phyloP scores from a whole-genome alignment of 1,284 basidiomycete genomes.

The Bjerkandera adusta region DNA sequence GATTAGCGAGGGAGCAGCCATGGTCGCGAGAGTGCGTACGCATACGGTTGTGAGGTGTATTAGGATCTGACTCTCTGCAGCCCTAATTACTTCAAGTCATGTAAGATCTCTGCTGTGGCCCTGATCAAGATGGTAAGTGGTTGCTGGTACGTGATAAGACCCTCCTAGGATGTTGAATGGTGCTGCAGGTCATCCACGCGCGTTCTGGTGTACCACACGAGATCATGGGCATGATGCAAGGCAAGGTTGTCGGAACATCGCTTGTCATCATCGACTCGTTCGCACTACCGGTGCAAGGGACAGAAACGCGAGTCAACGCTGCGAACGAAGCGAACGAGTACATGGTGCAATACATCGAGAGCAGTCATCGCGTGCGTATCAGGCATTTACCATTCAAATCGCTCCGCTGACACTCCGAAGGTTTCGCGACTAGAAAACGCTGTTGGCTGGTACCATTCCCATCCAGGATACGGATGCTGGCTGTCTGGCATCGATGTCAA shows the following conservation, averaged over 20 bases:
- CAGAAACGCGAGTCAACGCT: slow-evolving; percentile 97
- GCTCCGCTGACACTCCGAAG: slow-evolving; percentile 39
- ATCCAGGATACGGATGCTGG: slow-evolving; percentile 98
- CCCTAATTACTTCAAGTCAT: slow-evolving; percentile 70
- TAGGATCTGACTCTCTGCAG: slow-evolving; percentile 8
- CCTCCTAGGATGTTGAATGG: too few relatives aligned
- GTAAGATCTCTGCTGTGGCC: slow-evolving; percentile 93
- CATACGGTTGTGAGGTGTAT: not conserved
- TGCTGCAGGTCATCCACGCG: slow-evolving; percentile 87
- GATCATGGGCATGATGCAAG: slow-evolving; percentile 99
- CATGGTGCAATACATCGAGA: slow-evolving; percentile 92
- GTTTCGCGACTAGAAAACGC: slow-evolving; percentile 84
- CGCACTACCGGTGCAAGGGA: slow-evolving; percentile 97
- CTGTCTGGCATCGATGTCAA: slow-evolving; percentile 95
- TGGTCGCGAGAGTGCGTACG: slow-evolving; percentile 82
- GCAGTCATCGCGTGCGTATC: slow-evolving; percentile 66
- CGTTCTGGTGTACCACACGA: slow-evolving; percentile 96
- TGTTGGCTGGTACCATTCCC: slow-evolving; percentile 99
- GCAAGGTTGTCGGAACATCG: slow-evolving; percentile 85
- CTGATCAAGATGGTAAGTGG: slow-evolving; percentile 92
- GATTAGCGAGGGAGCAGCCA: slow-evolving; percentile 70
- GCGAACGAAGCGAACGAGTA: slow-evolving; percentile 97
- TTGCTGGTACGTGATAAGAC: too few relatives aligned
- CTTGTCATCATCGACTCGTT: slow-evolving; percentile 96
- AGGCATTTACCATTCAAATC: too few relatives aligned